Evolutionary conservation across 208 protist species (phyloP).

Genomic region (Trypanosoma grayi): DNA sequence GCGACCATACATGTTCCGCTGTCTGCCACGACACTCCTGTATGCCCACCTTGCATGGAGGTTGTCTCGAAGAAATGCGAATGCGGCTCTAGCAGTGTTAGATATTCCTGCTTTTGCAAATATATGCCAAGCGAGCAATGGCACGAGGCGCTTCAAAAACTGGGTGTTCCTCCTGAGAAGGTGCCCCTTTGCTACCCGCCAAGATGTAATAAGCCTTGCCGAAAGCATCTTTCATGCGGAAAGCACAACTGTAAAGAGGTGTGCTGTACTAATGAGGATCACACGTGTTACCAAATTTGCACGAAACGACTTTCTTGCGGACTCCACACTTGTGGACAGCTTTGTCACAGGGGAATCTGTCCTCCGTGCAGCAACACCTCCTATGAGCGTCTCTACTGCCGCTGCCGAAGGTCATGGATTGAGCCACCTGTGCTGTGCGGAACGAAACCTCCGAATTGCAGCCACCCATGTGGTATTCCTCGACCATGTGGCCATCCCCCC

Average conservation of each 20-base stretch:
- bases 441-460: slow-evolving; percentile 79
- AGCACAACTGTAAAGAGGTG: slow-evolving; percentile 75
- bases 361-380: slow-evolving; percentile 54
- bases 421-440: slow-evolving; percentile 89
- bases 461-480: slow-evolving; percentile 68
- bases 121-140: slow-evolving; percentile 61
- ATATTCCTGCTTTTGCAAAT: slow-evolving; percentile 80
- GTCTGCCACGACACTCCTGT: slow-evolving; percentile 75
- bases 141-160: slow-evolving; percentile 29
- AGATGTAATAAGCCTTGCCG: slow-evolving; percentile 63
- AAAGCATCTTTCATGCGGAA: slow-evolving; percentile 72
- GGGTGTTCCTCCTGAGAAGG: slow-evolving; percentile 11
- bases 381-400: slow-evolving; percentile 88
- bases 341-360: slow-evolving; percentile 84
- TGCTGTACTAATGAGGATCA: slow-evolving; percentile 86
- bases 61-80: slow-evolving; percentile 44
- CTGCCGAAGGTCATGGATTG: slow-evolving; percentile 77
- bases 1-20: slow-evolving; percentile 75
- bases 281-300: slow-evolving; percentile 80
- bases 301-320: slow-evolving; percentile 79
- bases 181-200: slow-evolving; percentile 45
- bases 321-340: slow-evolving; percentile 74
- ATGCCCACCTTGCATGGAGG: slow-evolving; percentile 77
- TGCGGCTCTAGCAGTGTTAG: slow-evolving; percentile 51
- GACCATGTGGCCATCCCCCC: slow-evolving; percentile 82